Evolutionary conservation across 2,329 filamentous ascomycete genomes (phyloP).

Genomic region (Monosporascus sp.): DNA sequence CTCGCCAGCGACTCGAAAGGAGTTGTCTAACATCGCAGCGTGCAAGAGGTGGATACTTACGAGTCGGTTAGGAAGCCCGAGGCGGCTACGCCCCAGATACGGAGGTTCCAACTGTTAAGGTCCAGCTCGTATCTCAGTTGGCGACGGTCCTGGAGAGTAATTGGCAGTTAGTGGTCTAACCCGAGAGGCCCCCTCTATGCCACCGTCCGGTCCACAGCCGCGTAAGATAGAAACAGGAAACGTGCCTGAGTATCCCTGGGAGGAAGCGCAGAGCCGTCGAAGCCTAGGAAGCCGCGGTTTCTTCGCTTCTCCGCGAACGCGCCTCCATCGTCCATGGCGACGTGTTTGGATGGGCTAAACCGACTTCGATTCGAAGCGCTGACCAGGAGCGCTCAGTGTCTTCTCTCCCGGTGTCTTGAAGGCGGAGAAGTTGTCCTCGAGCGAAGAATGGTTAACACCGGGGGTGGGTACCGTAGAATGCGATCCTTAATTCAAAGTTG

Average conservation of each 20-base stretch:
- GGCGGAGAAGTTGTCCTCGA: background rate
- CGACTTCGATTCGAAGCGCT: background rate
- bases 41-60: constrained; percentile 26
- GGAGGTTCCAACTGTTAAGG: constrained; percentile 48
- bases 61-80: constrained; percentile 50
- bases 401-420: background rate
- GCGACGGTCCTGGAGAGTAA: constrained; percentile 37
- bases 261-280: constrained; percentile 45
- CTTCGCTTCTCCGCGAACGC: constrained; percentile 30
- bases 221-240: constrained; percentile 1
- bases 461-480: background rate
- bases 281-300: constrained; percentile 46
- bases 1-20: background rate
- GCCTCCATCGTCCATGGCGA: constrained; percentile 15
- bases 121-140: constrained; percentile 49
- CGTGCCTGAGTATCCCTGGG: constrained; percentile 43
- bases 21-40: too few relatives aligned
- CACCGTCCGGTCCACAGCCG: too few relatives aligned
- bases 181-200: too few relatives aligned
- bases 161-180: constrained; percentile 1
- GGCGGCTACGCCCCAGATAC: constrained; percentile 50
- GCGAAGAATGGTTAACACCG: background rate
- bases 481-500: background rate
- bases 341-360: too few relatives aligned
- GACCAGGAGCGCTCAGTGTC: background rate